These are phyloP conservation scores for Leccinum proliferum DNA, from an alignment of 1,284 basidiomycete genomes.

Conservation along the genomic window DNA sequence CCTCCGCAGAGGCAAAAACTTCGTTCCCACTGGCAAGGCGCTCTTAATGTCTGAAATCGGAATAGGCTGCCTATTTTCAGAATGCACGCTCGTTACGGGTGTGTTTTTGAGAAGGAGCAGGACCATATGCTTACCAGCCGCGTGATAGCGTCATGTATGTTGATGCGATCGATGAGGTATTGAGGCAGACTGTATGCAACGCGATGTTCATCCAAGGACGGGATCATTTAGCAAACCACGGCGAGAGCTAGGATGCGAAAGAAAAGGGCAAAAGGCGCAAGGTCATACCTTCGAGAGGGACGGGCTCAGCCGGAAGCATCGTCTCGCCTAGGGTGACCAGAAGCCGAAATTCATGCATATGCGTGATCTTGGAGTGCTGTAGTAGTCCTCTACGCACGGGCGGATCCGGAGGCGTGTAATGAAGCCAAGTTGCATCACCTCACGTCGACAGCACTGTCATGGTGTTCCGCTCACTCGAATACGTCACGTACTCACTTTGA, in stretches of 20 bases:
- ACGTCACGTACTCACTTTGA: constrained; percentile 1
- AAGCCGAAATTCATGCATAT: not conserved
- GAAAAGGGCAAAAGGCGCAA: not conserved
- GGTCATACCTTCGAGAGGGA: constrained; percentile 7
- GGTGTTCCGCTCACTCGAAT: not conserved
- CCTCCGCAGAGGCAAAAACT: constrained; percentile 21
- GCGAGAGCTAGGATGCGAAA: not conserved
- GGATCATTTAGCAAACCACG: constrained; percentile 6
- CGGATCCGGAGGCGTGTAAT: constrained; percentile 3
- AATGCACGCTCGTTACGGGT: not conserved
- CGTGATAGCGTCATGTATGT: constrained; percentile 25
- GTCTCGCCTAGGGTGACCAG: not conserved
- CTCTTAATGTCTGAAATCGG: constrained; percentile 25
- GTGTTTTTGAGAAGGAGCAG: not conserved
- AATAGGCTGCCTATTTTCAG: constrained; percentile 17
- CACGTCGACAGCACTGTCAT: not conserved
- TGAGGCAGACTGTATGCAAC: constrained; percentile 17
- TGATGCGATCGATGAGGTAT: constrained; percentile 24
- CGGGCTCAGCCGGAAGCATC: constrained; percentile 8
- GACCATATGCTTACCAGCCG: constrained; percentile 17
- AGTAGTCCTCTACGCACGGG: not conserved
- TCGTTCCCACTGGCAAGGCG: constrained; percentile 17
- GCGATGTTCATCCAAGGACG: constrained; percentile 6
- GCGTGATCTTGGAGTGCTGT: not conserved
- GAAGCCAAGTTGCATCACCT: not conserved